Percentiles rank a stretch among this genome's conserved stretches.
These are phyloP conservation scores for Metroxylon sagu DNA, from an alignment of 176 grass and related monocot genomes.

Conservation along the genomic window DNA sequence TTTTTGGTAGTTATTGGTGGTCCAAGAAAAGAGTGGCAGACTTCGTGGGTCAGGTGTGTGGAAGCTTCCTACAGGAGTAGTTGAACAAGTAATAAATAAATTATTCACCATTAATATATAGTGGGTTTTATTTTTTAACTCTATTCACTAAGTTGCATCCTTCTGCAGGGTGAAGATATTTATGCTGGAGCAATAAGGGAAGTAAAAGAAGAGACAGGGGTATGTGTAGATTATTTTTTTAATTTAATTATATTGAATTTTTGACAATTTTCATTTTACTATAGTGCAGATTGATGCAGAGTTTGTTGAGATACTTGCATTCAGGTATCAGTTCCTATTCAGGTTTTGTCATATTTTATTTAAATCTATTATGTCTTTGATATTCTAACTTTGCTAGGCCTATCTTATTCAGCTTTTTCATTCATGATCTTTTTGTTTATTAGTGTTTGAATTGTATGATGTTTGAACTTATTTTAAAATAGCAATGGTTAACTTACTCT, in stretches of 20 bases:
- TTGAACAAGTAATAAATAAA: conserved; percentile 60
- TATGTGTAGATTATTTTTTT: conserved; percentile 32
- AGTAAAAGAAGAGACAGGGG: conserved; percentile 99
- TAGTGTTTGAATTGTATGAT: too few species aligned
- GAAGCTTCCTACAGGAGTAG: conserved; percentile 92
- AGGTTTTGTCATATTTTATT: too few species aligned
- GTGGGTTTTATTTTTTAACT: neutral
- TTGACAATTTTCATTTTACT: conserved; percentile 9
- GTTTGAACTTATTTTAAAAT: too few species aligned
- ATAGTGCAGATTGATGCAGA: conserved; percentile 75
- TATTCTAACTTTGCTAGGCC: too few species aligned
- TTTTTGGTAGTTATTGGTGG: conserved; percentile 62
- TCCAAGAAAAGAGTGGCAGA: conserved; percentile 85
- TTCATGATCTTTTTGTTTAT: too few species aligned
- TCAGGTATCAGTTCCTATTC: conserved; percentile 44
- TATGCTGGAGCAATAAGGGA: conserved; percentile 67
- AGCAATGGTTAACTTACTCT: too few species aligned
- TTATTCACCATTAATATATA: too few species aligned
- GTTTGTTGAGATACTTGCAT: conserved; percentile 87
- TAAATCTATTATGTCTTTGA: too few species aligned
- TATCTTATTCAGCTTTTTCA: too few species aligned
- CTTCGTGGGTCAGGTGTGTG: conserved; percentile 67
- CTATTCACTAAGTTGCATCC: conserved; percentile 23
- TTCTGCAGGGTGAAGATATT: conserved; percentile 72
- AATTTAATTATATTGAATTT: conserved; percentile 2